Conservation (phyloP, 208 protist species). For the Trypanosoma conorhini region DNA sequence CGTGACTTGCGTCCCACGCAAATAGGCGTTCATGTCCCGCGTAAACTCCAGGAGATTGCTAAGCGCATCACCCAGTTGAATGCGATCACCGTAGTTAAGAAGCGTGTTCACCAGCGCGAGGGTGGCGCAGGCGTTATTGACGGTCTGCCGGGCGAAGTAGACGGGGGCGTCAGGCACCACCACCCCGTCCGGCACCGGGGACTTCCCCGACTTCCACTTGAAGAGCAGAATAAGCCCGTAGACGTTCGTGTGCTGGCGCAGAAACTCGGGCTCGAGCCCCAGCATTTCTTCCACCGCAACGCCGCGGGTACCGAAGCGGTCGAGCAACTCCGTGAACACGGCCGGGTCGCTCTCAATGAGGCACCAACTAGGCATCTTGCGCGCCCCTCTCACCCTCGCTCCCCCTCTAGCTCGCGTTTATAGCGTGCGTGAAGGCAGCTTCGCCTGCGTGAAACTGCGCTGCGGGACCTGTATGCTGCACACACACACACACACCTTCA, state of each 20-base stretch:
- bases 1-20: slow-evolving; percentile 74
- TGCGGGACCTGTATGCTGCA: too few species aligned
- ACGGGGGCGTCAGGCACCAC: slow-evolving; percentile 62
- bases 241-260: slow-evolving; percentile 62
- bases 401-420: background rate
- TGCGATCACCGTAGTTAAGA: slow-evolving; percentile 83
- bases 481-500: background rate
- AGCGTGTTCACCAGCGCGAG: slow-evolving; percentile 98
- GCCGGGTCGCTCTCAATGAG: slow-evolving; percentile 97
- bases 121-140: slow-evolving; percentile 98
- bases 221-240: slow-evolving; percentile 98
- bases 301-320: slow-evolving; percentile 93
- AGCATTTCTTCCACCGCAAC: slow-evolving; percentile 97
- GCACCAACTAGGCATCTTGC: slow-evolving; percentile 81
- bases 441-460: too few species aligned
- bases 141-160: slow-evolving; percentile 97
- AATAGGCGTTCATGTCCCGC: slow-evolving; percentile 58
- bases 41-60: slow-evolving; percentile 83
- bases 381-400: background rate
- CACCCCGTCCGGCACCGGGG: slow-evolving; percentile 15
- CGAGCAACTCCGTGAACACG: slow-evolving; percentile 97
- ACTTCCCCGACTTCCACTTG: slow-evolving; percentile 86
- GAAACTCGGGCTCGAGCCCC: slow-evolving; percentile 76
- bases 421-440: too few species aligned
- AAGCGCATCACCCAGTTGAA: slow-evolving; percentile 93